Evolutionary conservation across 1,139 yeast species (phyloP).

Genomic region (Pichia kudriavzevii): DNA sequence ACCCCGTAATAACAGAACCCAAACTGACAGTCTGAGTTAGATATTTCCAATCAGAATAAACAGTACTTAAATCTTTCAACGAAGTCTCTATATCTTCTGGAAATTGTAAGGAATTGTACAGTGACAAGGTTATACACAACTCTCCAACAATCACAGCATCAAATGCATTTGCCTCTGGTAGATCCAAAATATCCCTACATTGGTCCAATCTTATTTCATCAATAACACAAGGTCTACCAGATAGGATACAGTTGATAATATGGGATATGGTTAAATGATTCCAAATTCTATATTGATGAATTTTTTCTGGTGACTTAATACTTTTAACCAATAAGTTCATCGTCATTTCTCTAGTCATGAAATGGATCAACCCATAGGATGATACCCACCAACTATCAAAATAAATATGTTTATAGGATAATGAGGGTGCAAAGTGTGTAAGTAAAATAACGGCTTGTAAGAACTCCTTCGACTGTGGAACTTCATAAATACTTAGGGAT

Average conservation of each 20-base stretch:
- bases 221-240: constrained; percentile 69
- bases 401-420: constrained; percentile 38
- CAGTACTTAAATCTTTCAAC: constrained; percentile 17
- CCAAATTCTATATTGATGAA: constrained; percentile 49
- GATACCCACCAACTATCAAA: constrained; percentile 60
- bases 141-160: constrained; percentile 81
- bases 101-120: constrained; percentile 55
- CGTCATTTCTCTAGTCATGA: constrained; percentile 40
- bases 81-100: constrained; percentile 21
- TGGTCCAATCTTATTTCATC: constrained; percentile 59
- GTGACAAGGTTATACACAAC: constrained; percentile 50
- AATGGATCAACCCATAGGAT: constrained; percentile 52
- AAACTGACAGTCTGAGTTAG: constrained; percentile 17
- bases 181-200: constrained; percentile 55
- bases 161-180: constrained; percentile 62
- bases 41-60: constrained; percentile 22
- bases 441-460: constrained; percentile 56
- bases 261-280: constrained; percentile 70
- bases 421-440: constrained; percentile 50
- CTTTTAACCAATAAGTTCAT: constrained; percentile 25
- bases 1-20: constrained; percentile 14
- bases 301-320: constrained; percentile 19
- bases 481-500: constrained; percentile 35
- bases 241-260: constrained; percentile 55
- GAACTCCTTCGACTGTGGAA: constrained; percentile 41